These are phyloP conservation scores for Russula ochroleuca DNA, from an alignment of 768 basidiomycete genomes.

Conservation along the genomic window DNA sequence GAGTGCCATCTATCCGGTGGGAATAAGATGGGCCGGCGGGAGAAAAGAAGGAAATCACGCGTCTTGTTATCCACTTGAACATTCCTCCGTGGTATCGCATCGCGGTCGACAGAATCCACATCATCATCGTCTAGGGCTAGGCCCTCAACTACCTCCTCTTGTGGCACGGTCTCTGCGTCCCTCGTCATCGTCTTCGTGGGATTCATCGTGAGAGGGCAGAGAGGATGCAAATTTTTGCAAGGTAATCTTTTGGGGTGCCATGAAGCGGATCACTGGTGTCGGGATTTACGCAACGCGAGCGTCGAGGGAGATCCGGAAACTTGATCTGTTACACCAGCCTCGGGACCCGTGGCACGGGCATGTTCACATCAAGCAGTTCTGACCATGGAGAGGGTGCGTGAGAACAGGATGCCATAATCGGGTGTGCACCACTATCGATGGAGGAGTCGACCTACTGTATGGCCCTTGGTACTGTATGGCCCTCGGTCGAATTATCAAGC, in stretches of 20 bases:
- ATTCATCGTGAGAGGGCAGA: background rate
- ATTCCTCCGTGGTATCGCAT: conserved; percentile 77
- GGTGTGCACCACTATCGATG: no score
- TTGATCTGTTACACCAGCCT: no score
- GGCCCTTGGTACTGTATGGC: no score
- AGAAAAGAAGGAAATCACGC: conserved; percentile 29
- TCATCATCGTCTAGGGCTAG: conserved; percentile 68
- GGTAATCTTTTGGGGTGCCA: background rate
- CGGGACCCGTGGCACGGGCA: no score
- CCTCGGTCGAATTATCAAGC: no score
- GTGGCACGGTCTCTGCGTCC: conserved; percentile 34
- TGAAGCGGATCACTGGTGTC: background rate
- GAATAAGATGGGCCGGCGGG: conserved; percentile 3
- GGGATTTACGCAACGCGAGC: no score
- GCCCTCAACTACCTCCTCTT: conserved; percentile 35
- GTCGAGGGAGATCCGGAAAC: no score
- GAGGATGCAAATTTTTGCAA: background rate
- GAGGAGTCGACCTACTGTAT: no score
- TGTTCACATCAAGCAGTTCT: no score
- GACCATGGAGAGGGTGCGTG: no score
- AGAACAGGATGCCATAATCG: no score
- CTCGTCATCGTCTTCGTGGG: conserved; percentile 41
- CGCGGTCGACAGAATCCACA: conserved; percentile 63
- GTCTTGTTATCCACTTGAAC: conserved; percentile 80
- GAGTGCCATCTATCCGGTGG: conserved; percentile 55